Evolutionary conservation across 352 stramenopile genomes (phyloP), one percentile per base, ranked within the genome.

Genomic region (Globisporangium polare): DNA sequence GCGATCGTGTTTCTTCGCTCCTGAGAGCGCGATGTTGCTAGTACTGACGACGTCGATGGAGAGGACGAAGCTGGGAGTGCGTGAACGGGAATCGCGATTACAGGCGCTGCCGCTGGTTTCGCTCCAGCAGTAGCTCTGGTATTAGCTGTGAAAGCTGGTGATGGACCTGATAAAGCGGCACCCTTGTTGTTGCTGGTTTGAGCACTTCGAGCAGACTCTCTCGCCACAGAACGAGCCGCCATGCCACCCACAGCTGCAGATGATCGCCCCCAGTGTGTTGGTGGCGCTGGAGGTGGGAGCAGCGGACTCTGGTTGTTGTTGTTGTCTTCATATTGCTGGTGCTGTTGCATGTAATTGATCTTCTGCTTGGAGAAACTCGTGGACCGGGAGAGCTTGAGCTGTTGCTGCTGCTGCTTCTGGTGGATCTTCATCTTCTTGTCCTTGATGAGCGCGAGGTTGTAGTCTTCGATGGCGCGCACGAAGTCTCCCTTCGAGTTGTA

Each of bases 401-500:
- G 75, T 20, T 69, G 63, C 46, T 70, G 65, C 15, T 69, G 53
- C 57, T 72, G 59, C 12, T 68, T 65, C 24, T 74, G 61, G 39
- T 71, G 42, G 26, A 59, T 61, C 53, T 68, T 67, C 18, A 58
- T 64, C 18, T 66, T 67, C 58, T 92, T 83, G 64, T 97, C 89
- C 58, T 95, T 92, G 29, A 83, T 65, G 31, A 97, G 67, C 1
- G 89, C 88, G 33, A 93, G 82, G 51, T 92, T 96, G 72, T 97
- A 97, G 62, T 97, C 89, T 53, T 97, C 89, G 52, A 97, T 96
- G 2, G 89, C 89, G 24, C 74, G 74, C 22, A 86, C 73, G 59
- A 95, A 94, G 69, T 94, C 79, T 3, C 86, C 88, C 58, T 94
- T 80, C 18, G 73, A 84, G 63, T 97, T 97, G 70, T 88, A 93